phyloP scores from a whole-genome alignment of 805 yeast species.

The Zygosaccharomyces bisporus region DNA sequence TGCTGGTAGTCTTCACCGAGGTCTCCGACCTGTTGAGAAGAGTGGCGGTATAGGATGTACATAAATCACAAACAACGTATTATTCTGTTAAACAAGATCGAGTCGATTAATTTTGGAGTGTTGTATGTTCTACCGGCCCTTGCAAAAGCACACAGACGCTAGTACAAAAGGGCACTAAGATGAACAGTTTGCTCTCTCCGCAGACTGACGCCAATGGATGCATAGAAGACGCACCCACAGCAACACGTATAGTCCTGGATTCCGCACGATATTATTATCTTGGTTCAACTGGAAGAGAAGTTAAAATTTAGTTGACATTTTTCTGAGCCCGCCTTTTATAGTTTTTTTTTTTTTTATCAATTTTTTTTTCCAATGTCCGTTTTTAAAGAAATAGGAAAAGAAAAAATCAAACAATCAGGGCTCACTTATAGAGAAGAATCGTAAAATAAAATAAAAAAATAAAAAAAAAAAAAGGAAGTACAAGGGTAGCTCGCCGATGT shows the following conservation, averaged over 20 bases:
- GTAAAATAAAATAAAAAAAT: too few species aligned
- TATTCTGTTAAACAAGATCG: not conserved
- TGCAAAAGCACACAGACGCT: conserved; percentile 27
- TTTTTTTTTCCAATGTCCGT: not conserved
- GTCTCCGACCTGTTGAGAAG: conserved; percentile 90
- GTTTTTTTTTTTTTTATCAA: conserved; percentile 5
- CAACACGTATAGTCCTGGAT: conserved; percentile 76
- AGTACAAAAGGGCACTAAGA: conserved; percentile 63
- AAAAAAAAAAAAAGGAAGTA: conserved; percentile 2
- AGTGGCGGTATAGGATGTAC: not conserved
- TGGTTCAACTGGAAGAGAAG: conserved; percentile 11
- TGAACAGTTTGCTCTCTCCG: conserved; percentile 58
- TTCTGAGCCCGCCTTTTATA: conserved; percentile 5
- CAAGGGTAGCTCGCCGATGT: conserved; percentile 12
- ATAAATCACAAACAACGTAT: not conserved
- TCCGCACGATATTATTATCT: conserved; percentile 55
- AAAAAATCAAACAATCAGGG: conserved; percentile 12
- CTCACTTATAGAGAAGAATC: conserved; percentile 10
- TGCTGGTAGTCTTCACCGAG: conserved; percentile 92
- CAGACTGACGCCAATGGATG: conserved; percentile 24
- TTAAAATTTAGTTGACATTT: not conserved
- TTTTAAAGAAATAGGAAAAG: conserved; percentile 8
- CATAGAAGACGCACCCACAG: conserved; percentile 30
- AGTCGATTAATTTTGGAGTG: too few species aligned
- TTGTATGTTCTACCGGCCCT: conserved; percentile 74